Base-by-base conservation (phyloP, 2,329 filamentous ascomycete genomes). In the Pyrenochaeta sp. region DNA sequence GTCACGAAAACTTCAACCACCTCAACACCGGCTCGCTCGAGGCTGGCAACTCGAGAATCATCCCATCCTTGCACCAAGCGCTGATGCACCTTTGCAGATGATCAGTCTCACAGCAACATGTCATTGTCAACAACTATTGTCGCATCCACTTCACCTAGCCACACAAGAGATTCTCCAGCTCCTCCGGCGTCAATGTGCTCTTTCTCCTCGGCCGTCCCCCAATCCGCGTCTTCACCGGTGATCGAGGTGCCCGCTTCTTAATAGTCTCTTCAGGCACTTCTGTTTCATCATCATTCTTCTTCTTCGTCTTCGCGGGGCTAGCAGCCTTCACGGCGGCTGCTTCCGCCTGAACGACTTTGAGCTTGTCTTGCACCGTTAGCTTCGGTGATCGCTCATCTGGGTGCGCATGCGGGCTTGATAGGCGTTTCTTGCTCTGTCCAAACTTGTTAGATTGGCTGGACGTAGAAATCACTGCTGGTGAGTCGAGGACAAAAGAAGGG, bases 171-270 rank as follows among this genome's bases (percentile, higher is more conserved):
- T 66, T 71, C 75, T 90, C 84, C 68, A 93, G 75, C 75, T 94
- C 90, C 81, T 88, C 89, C 2, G 89, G 87, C 65, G 85, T 92
- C 29, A 94, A 77, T 17, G 90, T 93, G 67, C 89, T 92, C 71
- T 90, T 83, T 68, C 90, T 82, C 68, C 83, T 88, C 2, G 85
- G 78, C 78, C 88, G 73, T 71, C 86, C 66, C 73, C 80, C 70
- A 77, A 83, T 72, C 75, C 79, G 66, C 79, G 85, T 79, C 64
- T 73, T 76, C 30, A 70, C 67, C 31, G 75, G 63, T 47, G 64
- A 74, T 44, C 63, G 66, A 48, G 61, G 60, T 15, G 58, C 55
- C 30, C 67, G 66, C 41, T 58, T 67, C 52, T 64, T 62, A 41
- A 60, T 60, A 47, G 55, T 61, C 18, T 64, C 63, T 30, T 59